Conservation (phyloP, 129 eudicot species). For the Arctium lappa region DNA sequence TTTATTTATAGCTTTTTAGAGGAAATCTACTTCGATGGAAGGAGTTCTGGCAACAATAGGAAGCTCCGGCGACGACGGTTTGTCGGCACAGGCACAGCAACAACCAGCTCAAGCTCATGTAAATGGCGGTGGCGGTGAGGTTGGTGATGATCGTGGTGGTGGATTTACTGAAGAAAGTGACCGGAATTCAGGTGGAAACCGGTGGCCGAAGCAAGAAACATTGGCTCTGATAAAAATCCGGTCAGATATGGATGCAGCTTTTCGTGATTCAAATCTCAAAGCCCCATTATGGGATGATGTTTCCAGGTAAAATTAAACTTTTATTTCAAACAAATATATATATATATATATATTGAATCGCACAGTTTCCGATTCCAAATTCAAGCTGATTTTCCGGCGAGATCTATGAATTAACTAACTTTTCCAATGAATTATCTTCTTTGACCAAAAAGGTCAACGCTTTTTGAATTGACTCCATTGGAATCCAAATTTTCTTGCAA, state of each 20-base stretch:
- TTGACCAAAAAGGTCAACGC: slow-evolving; percentile 24
- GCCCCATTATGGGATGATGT: slow-evolving; percentile 55
- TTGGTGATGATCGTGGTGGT: slow-evolving; percentile 22
- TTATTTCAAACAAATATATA: not conserved
- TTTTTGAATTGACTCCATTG: slow-evolving; percentile 6
- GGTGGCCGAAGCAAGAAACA: slow-evolving; percentile 60
- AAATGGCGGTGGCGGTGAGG: slow-evolving; percentile 23
- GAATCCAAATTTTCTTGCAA: not conserved
- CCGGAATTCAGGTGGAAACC: slow-evolving; percentile 44
- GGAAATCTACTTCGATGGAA: slow-evolving; percentile 22
- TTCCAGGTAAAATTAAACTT: slow-evolving; percentile 34
- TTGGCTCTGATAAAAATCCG: slow-evolving; percentile 50
- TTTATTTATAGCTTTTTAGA: not conserved
- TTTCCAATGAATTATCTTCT: not conserved
- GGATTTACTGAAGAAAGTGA: slow-evolving; percentile 31
- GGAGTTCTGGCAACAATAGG: not conserved
- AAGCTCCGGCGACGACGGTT: slow-evolving; percentile 17
- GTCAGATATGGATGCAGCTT: slow-evolving; percentile 49
- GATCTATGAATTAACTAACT: slow-evolving; percentile 17
- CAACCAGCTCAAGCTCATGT: slow-evolving; percentile 15
- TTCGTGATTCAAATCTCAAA: slow-evolving; percentile 54
- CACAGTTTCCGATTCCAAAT: not conserved
- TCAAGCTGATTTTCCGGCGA: slow-evolving; percentile 25
- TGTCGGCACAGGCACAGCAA: not conserved
- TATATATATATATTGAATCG: not conserved